Conservation (phyloP, 2,329 filamentous ascomycete genomes). For the Setomelanomma holmii region DNA sequence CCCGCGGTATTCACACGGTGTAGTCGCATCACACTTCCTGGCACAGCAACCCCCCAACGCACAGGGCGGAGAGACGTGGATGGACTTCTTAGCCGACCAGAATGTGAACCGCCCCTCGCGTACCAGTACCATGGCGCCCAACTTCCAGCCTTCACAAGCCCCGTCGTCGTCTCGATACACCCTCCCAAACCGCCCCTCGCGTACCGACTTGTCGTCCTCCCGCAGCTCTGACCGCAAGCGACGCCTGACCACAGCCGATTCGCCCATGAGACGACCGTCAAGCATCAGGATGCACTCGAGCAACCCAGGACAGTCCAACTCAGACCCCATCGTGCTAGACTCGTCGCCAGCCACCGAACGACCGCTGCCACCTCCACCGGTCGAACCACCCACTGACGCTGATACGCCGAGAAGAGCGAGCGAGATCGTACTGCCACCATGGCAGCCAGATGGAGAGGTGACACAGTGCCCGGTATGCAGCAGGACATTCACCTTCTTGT, state of each 20-base stretch:
- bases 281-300: slow-evolving; percentile 30
- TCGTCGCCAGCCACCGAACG: slow-evolving; percentile 22
- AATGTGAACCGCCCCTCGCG: slow-evolving; percentile 10
- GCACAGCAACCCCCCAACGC: slow-evolving; percentile 22
- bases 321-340: slow-evolving; percentile 32
- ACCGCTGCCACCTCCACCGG: slow-evolving; percentile 16
- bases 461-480: slow-evolving; percentile 84
- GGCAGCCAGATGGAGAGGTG: slow-evolving; percentile 89
- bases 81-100: slow-evolving; percentile 41
- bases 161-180: slow-evolving; percentile 20
- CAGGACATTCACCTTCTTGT: slow-evolving; percentile 80
- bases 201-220: slow-evolving; percentile 26
- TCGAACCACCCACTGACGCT: slow-evolving; percentile 16
- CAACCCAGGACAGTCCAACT: slow-evolving; percentile 18
- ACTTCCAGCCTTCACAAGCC: slow-evolving; percentile 8
- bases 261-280: slow-evolving; percentile 39
- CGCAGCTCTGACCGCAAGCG: slow-evolving; percentile 44
- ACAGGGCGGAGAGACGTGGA: slow-evolving; percentile 43
- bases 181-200: slow-evolving; percentile 27
- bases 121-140: slow-evolving; percentile 8
- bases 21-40: slow-evolving; percentile 37
- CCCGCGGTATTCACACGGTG: slow-evolving; percentile 23
- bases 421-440: slow-evolving; percentile 70
- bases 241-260: slow-evolving; percentile 42
- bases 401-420: slow-evolving; percentile 36